phyloP scores from a whole-genome alignment of 2,329 filamentous ascomycete genomes.

The Fusarium sp. region DNA sequence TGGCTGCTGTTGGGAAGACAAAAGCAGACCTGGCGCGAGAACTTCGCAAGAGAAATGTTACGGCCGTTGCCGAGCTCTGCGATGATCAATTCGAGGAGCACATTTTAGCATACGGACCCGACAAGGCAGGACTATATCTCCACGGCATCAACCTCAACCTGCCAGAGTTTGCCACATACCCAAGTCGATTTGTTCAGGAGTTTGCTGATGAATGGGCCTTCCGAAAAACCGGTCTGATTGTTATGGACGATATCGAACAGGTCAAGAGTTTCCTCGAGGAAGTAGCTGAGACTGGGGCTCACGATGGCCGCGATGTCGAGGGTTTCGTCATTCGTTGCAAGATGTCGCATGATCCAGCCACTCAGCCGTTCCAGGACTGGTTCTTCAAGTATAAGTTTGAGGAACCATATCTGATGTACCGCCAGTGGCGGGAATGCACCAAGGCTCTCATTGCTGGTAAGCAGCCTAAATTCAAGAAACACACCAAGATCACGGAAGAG shows the following conservation, averaged over 20 bases:
- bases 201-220: constrained; percentile 97
- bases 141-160: constrained; percentile 97
- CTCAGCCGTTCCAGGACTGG: constrained; percentile 82
- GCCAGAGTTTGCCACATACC: constrained; percentile 90
- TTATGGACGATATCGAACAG: constrained; percentile 77
- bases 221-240: constrained; percentile 83
- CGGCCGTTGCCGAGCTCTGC: constrained; percentile 94
- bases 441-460: constrained; percentile 85
- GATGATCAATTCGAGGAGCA: constrained; percentile 98
- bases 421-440: constrained; percentile 97
- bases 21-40: constrained; percentile 80
- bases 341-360: constrained; percentile 63
- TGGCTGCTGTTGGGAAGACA: constrained; percentile 80
- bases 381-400: constrained; percentile 99
- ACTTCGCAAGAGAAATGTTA: constrained; percentile 84
- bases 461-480: constrained; percentile 83
- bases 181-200: constrained; percentile 82
- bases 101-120: constrained; percentile 86
- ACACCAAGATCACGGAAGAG: constrained; percentile 87
- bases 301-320: constrained; percentile 92
- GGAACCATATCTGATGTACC: constrained; percentile 98
- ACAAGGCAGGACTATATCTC: constrained; percentile 89
- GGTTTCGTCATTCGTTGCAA: constrained; percentile 96
- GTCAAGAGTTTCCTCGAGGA: constrained; percentile 85
- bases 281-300: constrained; percentile 87